These are phyloP conservation scores for bread wheat (Triticum aestivum) DNA, from an alignment of 176 grass and related monocot genomes.

Conservation along the genomic window IWGSC_CS_RefSeq_v2.1 NC_057806.1:375134441-375134940, in stretches of 20 bases:
- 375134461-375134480: slow-evolving; percentile 69
- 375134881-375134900: not conserved
- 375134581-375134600: slow-evolving; percentile 24
- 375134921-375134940: not conserved
- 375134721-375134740: not conserved
- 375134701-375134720: slow-evolving; percentile 2
- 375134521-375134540: slow-evolving; percentile 92
- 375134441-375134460: not conserved
- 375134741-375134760: not conserved
- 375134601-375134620: not conserved
- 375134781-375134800: not conserved
- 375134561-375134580: slow-evolving; percentile 59
- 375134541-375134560: slow-evolving; percentile 97
- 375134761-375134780: not conserved
- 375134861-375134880: not conserved
- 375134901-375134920: not conserved
- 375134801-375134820: slow-evolving; percentile 4
- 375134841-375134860: not conserved
- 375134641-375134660: slow-evolving; percentile 1
- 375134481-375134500: slow-evolving; percentile 90
- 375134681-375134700: not conserved
- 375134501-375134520: slow-evolving; percentile 98
- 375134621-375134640: slow-evolving; percentile 1
- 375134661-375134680: not conserved
- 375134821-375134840: slow-evolving; percentile 9